Base-by-base conservation (phyloP, 225 moss, liverwort and hornwort species). In the Straminergon stramineum region DNA sequence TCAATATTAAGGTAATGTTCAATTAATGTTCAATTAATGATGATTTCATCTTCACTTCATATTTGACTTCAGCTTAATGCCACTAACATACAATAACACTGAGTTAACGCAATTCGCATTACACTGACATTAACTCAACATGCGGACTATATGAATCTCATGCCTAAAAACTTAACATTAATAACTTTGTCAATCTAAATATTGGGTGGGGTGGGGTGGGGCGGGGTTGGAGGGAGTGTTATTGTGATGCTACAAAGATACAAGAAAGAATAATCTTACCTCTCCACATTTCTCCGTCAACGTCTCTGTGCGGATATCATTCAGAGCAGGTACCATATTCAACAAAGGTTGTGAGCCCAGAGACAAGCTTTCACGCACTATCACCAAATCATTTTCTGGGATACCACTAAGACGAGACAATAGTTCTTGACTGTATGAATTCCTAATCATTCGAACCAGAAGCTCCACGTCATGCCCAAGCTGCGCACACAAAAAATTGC, bases 251-350 rank as follows among this genome's bases (percentile, higher is more conserved):
- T 75, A 51, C 51, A 75, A 75, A 65, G 37, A 51, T 66, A 81
- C 30, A 71, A 86, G 77, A 85, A 39, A 75, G 75, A 79, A 88
- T 51, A 68, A n/a, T 74, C 92, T 92, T 68, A 97, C 96, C 95
- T 96, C 97, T 58, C 94, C 95, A 91, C 97, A 97, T 86, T 95
- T 95, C 78, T 97, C 96, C 30, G 96, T 94, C 87, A 96, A 88
- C 67, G 95, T 94, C 89, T 96, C 96, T 70, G 95, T 96, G 64
- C 95, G 92, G 65, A 96, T 94, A 93, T 96, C 96, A 60, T 92
- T 90, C 30, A 96, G 84, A 70, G 92, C 86, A 85, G 95, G 96
- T 65, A 95, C 93, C 87, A 94, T 87, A 13, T 91, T 91, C 87
- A 94, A 88, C 82, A 96, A 89, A 35, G 91, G 58, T 81, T 96